A percentile compares a stretch with the other conserved stretches of the same genome.
Evolutionary conservation across 73 alveolate species (phyloP).

Genomic region (Diophrys appendiculata): DNA sequence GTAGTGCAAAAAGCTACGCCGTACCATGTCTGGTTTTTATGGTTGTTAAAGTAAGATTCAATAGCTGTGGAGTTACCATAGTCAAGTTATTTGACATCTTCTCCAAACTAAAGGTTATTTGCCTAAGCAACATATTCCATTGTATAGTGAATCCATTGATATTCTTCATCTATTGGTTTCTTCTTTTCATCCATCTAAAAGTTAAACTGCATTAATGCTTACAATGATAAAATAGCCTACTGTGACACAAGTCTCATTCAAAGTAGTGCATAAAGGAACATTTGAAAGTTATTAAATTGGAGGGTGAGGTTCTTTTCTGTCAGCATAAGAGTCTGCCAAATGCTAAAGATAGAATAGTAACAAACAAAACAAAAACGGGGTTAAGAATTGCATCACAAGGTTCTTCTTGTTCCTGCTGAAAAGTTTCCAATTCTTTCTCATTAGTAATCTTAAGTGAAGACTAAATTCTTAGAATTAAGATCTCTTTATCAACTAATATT

Average conservation of each 20-base stretch:
- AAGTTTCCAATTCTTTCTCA: constrained; percentile 31
- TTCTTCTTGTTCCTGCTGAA: constrained; percentile 27
- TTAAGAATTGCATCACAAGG: constrained; percentile 46
- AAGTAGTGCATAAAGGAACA: constrained; percentile 55
- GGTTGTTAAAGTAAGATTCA: constrained; percentile 24
- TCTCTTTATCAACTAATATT: background rate
- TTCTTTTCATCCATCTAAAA: background rate
- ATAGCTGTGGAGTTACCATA: constrained; percentile 10
- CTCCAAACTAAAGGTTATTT: constrained; percentile 11
- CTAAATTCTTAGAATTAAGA: background rate
- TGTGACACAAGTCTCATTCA: constrained; percentile 72
- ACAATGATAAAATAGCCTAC: constrained; percentile 74
- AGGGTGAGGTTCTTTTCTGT: constrained; percentile 50
- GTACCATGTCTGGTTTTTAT: constrained; percentile 51
- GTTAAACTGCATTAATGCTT: background rate
- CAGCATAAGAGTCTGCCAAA: constrained; percentile 46
- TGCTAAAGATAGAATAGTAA: constrained; percentile 46
- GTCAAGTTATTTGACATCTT: constrained; percentile 31
- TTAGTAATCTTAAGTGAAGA: constrained; percentile 34
- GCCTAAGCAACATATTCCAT: constrained; percentile 34
- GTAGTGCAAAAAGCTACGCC: constrained; percentile 58
- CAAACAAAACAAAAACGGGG: constrained; percentile 62
- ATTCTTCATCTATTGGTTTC: constrained; percentile 1
- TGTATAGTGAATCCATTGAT: constrained; percentile 41
- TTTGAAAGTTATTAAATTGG: background rate